Conservation (phyloP, 495 filamentous ascomycete genomes). For the Amniculicola lignicola region DNA sequence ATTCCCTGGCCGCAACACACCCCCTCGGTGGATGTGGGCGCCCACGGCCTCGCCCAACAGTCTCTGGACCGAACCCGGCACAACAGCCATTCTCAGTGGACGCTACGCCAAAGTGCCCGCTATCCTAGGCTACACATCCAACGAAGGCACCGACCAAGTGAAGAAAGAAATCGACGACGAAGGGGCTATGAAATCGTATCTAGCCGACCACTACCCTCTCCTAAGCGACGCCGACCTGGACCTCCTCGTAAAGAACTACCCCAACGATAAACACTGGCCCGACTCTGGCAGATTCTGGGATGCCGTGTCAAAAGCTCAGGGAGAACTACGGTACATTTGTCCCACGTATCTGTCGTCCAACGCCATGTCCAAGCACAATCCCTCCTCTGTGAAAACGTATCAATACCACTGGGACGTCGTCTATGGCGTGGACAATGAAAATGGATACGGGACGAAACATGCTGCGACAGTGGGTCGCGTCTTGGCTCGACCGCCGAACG, state of each 20-base stretch:
- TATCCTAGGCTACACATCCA: slow-evolving; percentile 16
- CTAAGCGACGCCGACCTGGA: slow-evolving; percentile 18
- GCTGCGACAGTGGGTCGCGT: slow-evolving; percentile 16
- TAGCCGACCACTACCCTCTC: slow-evolving; percentile 23
- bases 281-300: slow-evolving; percentile 20
- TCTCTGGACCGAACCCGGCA: slow-evolving; percentile 17
- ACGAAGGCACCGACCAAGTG: slow-evolving; percentile 20
- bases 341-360: slow-evolving; percentile 18
- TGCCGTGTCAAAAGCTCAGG: slow-evolving; percentile 22
- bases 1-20: slow-evolving; percentile 23
- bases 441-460: slow-evolving; percentile 23
- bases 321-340: slow-evolving; percentile 22
- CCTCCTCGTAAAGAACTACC: slow-evolving; percentile 9
- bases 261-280: slow-evolving; percentile 20
- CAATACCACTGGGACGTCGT: slow-evolving; percentile 27
- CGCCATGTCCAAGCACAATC: slow-evolving; percentile 23
- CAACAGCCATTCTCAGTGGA: slow-evolving; percentile 6
- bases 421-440: slow-evolving; percentile 3
- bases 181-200: slow-evolving; percentile 14
- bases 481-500: slow-evolving; percentile 6
- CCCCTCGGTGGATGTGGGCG: slow-evolving; percentile 25
- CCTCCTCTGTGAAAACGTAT: slow-evolving; percentile 2
- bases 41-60: slow-evolving; percentile 11
- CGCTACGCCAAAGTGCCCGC: slow-evolving; percentile 24
- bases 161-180: slow-evolving; percentile 7